Conservation (phyloP, 148 eudicot genomes). For the Drosera capensis region DNA sequence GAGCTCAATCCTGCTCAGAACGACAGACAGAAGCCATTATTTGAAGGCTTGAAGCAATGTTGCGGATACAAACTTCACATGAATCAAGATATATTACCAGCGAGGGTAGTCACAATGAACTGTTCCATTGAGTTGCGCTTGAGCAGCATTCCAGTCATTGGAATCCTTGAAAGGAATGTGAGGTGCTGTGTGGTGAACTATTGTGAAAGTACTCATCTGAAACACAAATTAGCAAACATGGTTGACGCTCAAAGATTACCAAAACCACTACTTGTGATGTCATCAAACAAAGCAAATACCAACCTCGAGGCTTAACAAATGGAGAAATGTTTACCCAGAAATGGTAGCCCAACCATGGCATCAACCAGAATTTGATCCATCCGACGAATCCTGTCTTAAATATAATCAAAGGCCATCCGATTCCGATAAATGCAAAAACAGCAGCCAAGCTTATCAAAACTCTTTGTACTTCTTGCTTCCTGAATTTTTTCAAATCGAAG, state of each 20-base stretch:
- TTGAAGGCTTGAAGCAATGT: neutral
- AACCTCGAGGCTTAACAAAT: neutral
- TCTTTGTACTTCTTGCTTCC: constrained; percentile 57
- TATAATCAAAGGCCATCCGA: constrained; percentile 86
- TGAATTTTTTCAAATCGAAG: constrained; percentile 61
- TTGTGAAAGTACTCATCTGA: constrained; percentile 98
- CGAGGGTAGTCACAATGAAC: constrained; percentile 92
- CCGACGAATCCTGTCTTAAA: constrained; percentile 59
- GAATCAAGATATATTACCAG: constrained; percentile 32
- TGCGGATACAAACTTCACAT: neutral
- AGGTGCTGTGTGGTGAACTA: constrained; percentile 94
- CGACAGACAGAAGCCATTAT: constrained; percentile 1
- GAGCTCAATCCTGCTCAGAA: constrained; percentile 52
- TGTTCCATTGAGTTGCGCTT: constrained; percentile 88
- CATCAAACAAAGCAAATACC: neutral
- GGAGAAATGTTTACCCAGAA: constrained; percentile 62
- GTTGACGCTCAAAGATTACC: neutral
- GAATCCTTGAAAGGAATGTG: constrained; percentile 80
- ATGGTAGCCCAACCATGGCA: constrained; percentile 98
- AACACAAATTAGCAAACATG: constrained; percentile 4
- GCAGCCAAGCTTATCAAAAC: constrained; percentile 84
- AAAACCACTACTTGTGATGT: too few species aligned
- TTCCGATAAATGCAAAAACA: constrained; percentile 65
- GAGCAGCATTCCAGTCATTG: constrained; percentile 82
- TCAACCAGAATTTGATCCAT: constrained; percentile 94